Percentiles rank a stretch among this genome's conserved stretches.
These are phyloP conservation scores for Primulina tabacum DNA, from an alignment of 257 asterid species.

Conservation along the genomic window DNA sequence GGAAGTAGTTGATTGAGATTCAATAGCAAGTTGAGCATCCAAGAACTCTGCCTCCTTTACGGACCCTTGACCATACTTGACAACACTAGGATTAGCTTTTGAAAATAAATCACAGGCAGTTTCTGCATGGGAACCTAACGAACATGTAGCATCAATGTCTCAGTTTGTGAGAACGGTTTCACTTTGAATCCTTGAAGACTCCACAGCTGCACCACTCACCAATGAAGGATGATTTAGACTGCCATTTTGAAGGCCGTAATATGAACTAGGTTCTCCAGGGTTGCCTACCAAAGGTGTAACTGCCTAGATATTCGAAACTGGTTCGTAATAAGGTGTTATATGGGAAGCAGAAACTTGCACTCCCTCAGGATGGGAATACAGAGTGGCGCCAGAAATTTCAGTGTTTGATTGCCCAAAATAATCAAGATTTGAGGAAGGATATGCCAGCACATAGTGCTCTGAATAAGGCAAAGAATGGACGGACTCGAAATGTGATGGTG, in stretches of 20 bases:
- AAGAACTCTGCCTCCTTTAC: slow-evolving; percentile 27
- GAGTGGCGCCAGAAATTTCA: slow-evolving; percentile 37
- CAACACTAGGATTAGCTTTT: slow-evolving; percentile 27
- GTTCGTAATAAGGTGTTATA: slow-evolving; percentile 59
- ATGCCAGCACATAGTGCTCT: slow-evolving; percentile 48
- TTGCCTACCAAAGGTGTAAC: slow-evolving; percentile 50
- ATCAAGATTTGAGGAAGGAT: slow-evolving; percentile 51
- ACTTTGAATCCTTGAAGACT: slow-evolving; percentile 38
- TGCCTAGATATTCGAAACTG: slow-evolving; percentile 42
- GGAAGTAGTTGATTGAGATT: slow-evolving; percentile 33
- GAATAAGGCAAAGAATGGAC: slow-evolving; percentile 52
- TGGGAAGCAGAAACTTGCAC: slow-evolving; percentile 50
- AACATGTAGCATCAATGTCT: slow-evolving; percentile 30
- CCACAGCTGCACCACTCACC: slow-evolving; percentile 28
- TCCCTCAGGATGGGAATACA: slow-evolving; percentile 51
- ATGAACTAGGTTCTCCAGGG: slow-evolving; percentile 50
- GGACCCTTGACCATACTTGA: slow-evolving; percentile 27
- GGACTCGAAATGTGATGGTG: slow-evolving; percentile 41
- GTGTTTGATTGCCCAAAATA: slow-evolving; percentile 58
- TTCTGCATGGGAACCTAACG: slow-evolving; percentile 30
- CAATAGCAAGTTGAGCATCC: slow-evolving; percentile 31
- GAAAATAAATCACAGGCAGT: slow-evolving; percentile 32
- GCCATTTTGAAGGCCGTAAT: slow-evolving; percentile 60
- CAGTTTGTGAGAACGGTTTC: slow-evolving; percentile 30
- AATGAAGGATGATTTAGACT: slow-evolving; percentile 36